Evolutionary conservation across 2,329 filamentous ascomycete genomes (phyloP), one percentile per base, ranked within the genome.

Genomic region (Neonectria sp.): DNA sequence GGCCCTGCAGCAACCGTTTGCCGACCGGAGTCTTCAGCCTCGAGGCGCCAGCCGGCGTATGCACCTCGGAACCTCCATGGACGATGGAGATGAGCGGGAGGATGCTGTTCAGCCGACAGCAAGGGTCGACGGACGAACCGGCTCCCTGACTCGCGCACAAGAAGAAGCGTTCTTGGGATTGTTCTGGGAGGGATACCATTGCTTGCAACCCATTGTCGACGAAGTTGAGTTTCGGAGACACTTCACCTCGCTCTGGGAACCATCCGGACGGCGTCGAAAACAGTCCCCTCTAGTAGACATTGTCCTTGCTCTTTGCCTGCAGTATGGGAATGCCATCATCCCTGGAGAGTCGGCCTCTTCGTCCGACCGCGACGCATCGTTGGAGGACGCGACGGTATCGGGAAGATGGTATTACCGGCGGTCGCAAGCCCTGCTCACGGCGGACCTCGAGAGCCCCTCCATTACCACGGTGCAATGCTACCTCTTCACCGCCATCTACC

Each of bases 231-330:
- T 87, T 64, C 80, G 77, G 55, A 77, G 77, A 9, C 79, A 86
- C 61, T 84, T 86, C 64, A 74, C 79, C 7, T 83, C 81, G 0
- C 75, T 86, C 8, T 85, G 82, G 81, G 73, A 61, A 62, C 66
- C 69, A 1, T 57, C 70, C 9, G 65, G 71, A 12, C 61, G 65
- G 9, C 63, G 66, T 8, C 79, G 86, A 7, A 81, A 81, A 60
- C 78, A 82, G 3, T 88, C 86, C 3, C 81, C 86, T 2, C 78
- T 88, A 0, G 83, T 86, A 1, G 86, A 88, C 64, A 87, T 88
- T 27, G 76, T 88, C 37, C 73, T 88, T 17, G 86, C 86, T 0
- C 63, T 88, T 11, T 85, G 83, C 67, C 84, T 88, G 79, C 86
- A 88, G 73, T 83, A 84, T 45, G 81, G 82, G 51, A 75, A 76